phyloP scores from a whole-genome alignment of 148 eudicot species.

The Selenicereus undatus region DNA sequence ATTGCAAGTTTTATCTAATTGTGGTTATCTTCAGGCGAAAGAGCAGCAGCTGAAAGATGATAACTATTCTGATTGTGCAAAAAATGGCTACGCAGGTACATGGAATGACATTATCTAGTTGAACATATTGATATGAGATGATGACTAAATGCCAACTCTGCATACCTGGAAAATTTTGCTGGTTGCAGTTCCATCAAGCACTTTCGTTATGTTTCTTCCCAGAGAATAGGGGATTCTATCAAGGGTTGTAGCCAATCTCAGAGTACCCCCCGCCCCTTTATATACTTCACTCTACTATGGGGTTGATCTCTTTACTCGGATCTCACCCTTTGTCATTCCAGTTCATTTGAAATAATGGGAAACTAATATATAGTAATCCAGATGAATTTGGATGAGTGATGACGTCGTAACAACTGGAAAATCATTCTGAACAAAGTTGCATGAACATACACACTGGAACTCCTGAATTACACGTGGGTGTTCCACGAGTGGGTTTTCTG shows the following conservation, averaged over 20 bases:
- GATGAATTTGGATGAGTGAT: neutral
- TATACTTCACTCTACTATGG: neutral
- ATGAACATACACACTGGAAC: neutral
- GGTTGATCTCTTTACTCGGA: neutral
- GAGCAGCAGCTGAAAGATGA: constrained; percentile 57
- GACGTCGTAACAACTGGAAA: neutral
- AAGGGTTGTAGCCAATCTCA: neutral
- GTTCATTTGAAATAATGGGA: neutral
- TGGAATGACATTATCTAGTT: neutral
- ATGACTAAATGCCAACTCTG: neutral
- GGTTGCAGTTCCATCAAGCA: neutral
- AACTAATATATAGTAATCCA: neutral
- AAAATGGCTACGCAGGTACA: constrained; percentile 74
- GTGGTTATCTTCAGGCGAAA: constrained; percentile 37
- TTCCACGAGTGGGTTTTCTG: neutral
- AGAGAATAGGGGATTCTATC: neutral
- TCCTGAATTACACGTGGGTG: neutral
- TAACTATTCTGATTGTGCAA: constrained; percentile 79
- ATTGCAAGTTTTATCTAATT: neutral
- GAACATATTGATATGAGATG: too few relatives aligned
- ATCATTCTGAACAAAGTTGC: neutral
- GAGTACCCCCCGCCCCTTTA: too few relatives aligned
- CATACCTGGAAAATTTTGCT: neutral
- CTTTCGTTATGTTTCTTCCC: neutral
- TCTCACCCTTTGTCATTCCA: neutral